Conservation (phyloP, 495 filamentous ascomycete species). For the Friedmanniomyces endolithicus region DNA sequence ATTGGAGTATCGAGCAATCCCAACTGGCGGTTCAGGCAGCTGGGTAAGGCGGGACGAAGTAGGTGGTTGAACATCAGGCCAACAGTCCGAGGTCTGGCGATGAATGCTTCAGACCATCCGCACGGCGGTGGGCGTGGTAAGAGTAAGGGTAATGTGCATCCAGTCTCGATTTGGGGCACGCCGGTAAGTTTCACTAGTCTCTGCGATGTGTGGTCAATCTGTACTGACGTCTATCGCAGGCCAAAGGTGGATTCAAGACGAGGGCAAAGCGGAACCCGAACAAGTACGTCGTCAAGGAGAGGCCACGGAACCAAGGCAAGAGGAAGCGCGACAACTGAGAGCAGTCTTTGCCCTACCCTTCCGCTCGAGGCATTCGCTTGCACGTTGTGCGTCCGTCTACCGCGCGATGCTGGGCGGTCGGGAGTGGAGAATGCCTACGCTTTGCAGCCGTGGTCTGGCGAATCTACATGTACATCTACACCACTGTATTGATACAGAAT, state of each 20-base stretch:
- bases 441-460: too few relatives aligned
- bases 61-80: constrained; percentile 88
- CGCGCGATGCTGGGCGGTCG: too few relatives aligned
- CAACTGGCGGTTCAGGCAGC: constrained; percentile 73
- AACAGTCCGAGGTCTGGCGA: constrained; percentile 89
- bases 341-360: neutral
- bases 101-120: constrained; percentile 96
- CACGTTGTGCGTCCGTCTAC: too few relatives aligned
- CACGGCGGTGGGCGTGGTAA: constrained; percentile 98
- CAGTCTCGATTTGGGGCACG: constrained; percentile 89
- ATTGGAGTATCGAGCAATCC: constrained; percentile 87
- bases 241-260: constrained; percentile 96
- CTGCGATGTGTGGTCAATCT: neutral
- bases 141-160: constrained; percentile 91
- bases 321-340: constrained; percentile 16
- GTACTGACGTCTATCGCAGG: constrained; percentile 40
- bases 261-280: constrained; percentile 45
- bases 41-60: constrained; percentile 87
- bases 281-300: constrained; percentile 32
- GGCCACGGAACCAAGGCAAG: constrained; percentile 35
- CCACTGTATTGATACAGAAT: too few relatives aligned
- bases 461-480: too few relatives aligned
- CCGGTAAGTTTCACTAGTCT: constrained; percentile 49
- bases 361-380: too few relatives aligned
- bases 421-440: too few relatives aligned